Evolutionary conservation across 2,329 filamentous ascomycete genomes (phyloP), one percentile per base, ranked within the genome.

Genomic region (Alternaria hordeiaustralica): DNA sequence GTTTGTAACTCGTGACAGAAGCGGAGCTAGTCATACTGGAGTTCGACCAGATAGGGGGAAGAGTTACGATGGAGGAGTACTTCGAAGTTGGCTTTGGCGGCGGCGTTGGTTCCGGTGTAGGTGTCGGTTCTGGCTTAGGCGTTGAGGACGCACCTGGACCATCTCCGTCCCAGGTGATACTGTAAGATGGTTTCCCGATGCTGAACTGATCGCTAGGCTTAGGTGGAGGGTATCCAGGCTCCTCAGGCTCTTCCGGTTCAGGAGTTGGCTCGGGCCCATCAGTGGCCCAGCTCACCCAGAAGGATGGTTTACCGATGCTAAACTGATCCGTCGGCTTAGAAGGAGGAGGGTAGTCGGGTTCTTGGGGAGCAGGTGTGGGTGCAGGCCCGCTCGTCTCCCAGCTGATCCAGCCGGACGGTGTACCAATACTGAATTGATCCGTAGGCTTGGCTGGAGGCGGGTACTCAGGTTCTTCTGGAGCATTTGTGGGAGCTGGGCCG

Each of bases 351-450:
- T 62, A 58, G 15, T 33, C 56, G 41, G 63, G 63, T 21, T 58
- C 51, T 23, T 61, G 59, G 15, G 61, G 58, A 11, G 30, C 51
- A 25, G 56, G 56, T 9, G 59, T 61, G 11, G 59, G 44, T 7
- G 21, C 28, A 36, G 63, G 65, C 2, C 44, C 55, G 28, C 44
- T 51, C 26, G 58, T 67, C 6, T 65, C 64, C 70, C 67, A 72
- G 11, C 60, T 65, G 18, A 72, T 55, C 49, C 63, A 68, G n/a
- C 46, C 61, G 7, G 66, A 68, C 15, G 70, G 70, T 1, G 57
- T 66, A 6, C 61, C 61, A 20, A 72, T 55, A 36, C 63, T 67
- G 59, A 71, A 67, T 28, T 66, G 45, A 51, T 71, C 61, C 11
- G 58, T 63, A n/a, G 68, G 66, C 20, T 60, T 66, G 13, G 63